These are phyloP conservation scores for Candida awuae DNA, from an alignment of 805 yeast species.

Conservation along the genomic window DNA sequence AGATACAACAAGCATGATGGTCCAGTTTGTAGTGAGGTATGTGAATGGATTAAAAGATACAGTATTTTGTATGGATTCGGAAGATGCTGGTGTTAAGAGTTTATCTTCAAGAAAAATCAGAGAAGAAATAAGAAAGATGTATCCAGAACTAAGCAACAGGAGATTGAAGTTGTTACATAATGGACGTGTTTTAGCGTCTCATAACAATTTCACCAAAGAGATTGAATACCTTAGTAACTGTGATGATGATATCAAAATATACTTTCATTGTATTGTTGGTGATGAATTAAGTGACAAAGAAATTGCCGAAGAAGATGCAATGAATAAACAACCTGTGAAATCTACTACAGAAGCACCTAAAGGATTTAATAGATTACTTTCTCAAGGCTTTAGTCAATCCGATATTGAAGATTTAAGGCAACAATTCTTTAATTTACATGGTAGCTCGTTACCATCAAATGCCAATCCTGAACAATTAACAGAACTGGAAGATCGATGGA, in stretches of 20 bases:
- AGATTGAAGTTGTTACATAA: constrained; percentile 60
- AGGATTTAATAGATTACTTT: constrained; percentile 78
- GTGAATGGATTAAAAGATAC: constrained; percentile 39
- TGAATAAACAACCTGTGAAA: constrained; percentile 47
- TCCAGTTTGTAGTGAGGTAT: constrained; percentile 33
- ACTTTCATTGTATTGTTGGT: constrained; percentile 75
- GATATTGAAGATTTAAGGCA: constrained; percentile 65
- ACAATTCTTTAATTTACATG: constrained; percentile 69
- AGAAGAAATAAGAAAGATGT: constrained; percentile 32
- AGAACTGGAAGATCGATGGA: constrained; percentile 81
- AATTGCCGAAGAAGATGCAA: constrained; percentile 48
- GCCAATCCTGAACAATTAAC: constrained; percentile 46
- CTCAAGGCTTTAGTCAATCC: constrained; percentile 74
- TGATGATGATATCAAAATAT: constrained; percentile 33
- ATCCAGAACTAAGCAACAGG: constrained; percentile 27
- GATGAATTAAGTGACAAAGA: constrained; percentile 49
- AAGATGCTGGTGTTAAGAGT: constrained; percentile 17
- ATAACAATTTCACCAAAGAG: constrained; percentile 47
- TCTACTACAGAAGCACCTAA: constrained; percentile 60
- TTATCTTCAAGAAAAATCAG: constrained; percentile 35
- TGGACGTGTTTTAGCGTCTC: constrained; percentile 56
- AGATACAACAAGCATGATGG: not conserved
- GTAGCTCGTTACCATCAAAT: constrained; percentile 31
- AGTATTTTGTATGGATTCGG: constrained; percentile 26
- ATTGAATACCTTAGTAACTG: constrained; percentile 24